These are phyloP conservation scores for Gossypium sturtianum DNA, from an alignment of 345 rosid species.

Conservation along the genomic window DNA sequence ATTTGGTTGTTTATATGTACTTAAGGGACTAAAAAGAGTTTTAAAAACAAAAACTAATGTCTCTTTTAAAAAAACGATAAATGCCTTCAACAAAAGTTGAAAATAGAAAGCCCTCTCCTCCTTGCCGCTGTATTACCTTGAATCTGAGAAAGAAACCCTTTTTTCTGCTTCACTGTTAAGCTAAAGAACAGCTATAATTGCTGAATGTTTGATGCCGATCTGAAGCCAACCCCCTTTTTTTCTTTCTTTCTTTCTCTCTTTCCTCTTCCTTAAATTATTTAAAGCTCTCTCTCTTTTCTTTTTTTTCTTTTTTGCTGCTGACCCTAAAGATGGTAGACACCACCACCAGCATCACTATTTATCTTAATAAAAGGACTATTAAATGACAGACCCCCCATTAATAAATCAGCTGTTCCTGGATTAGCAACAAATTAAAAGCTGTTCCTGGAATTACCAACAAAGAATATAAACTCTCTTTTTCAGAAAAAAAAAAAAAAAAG, in stretches of 20 bases:
- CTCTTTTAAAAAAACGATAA: constrained; percentile 15
- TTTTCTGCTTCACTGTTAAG: constrained; percentile 27
- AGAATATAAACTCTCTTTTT: not conserved
- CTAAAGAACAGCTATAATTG: constrained; percentile 23
- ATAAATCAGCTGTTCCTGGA: constrained; percentile 32
- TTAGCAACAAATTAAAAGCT: constrained; percentile 31
- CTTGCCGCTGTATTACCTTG: constrained; percentile 6
- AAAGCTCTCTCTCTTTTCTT: constrained; percentile 15
- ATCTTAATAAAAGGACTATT: constrained; percentile 13
- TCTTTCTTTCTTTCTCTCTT: not conserved
- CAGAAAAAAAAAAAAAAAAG: not conserved
- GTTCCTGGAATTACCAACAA: constrained; percentile 42
- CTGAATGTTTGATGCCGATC: constrained; percentile 20
- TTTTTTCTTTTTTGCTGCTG: constrained; percentile 9
- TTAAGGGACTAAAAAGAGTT: not conserved
- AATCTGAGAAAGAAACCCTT: constrained; percentile 10
- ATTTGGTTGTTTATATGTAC: constrained; percentile 4
- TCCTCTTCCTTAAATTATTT: constrained; percentile 7
- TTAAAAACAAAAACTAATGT: not conserved
- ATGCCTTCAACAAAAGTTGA: constrained; percentile 18
- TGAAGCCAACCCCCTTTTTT: constrained; percentile 11
- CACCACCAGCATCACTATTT: constrained; percentile 12
- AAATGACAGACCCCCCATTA: constrained; percentile 17
- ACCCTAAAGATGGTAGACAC: constrained; percentile 37
- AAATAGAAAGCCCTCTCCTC: not conserved